Conservation (phyloP, 108 stramenopile genomes). For the Cyclotella distinguenda region DNA sequence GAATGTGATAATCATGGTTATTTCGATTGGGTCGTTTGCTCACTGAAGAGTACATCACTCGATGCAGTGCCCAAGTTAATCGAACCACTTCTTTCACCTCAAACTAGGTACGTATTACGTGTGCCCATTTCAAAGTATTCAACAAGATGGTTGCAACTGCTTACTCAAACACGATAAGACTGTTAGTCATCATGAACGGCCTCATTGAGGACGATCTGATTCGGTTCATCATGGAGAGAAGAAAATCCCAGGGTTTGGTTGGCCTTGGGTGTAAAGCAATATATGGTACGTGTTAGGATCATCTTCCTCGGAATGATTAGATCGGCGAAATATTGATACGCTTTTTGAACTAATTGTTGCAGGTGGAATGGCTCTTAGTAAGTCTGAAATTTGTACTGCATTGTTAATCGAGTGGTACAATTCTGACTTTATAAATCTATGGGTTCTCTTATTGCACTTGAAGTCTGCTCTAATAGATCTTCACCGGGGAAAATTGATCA, state of each 20-base stretch:
- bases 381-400: neutral
- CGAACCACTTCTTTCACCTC: constrained; percentile 52
- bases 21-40: constrained; percentile 82
- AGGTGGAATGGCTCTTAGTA: constrained; percentile 71
- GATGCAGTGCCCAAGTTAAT: constrained; percentile 61
- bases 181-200: constrained; percentile 86
- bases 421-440: neutral
- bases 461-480: constrained; percentile 69
- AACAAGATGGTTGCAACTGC: too few relatives aligned
- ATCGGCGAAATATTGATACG: neutral
- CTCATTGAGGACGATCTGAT: constrained; percentile 81
- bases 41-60: constrained; percentile 66
- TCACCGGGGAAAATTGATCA: constrained; percentile 67
- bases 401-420: neutral
- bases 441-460: neutral
- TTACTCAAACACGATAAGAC: neutral
- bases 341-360: neutral
- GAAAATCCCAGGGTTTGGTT: constrained; percentile 19
- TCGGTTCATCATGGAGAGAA: constrained; percentile 15
- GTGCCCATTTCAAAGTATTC: too few relatives aligned
- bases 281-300: constrained; percentile 43
- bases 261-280: constrained; percentile 61
- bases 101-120: constrained; percentile 38
- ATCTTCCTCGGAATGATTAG: neutral
- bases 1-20: constrained; percentile 25